phyloP scores from a whole-genome alignment of 371 early-diverging fungal genomes.

The Circinella minor region DNA sequence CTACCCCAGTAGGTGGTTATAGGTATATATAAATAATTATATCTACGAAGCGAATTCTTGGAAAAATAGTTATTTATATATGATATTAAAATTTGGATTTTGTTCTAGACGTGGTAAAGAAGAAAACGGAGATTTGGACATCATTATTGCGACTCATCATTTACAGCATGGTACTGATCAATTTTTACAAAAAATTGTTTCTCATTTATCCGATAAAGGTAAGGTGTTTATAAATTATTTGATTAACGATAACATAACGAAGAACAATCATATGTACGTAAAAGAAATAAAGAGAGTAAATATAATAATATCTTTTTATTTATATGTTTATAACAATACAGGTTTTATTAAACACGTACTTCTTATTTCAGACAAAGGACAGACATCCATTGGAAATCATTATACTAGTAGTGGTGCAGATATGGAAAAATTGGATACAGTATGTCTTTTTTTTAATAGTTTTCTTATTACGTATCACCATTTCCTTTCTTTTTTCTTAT shows the following conservation, averaged over 20 bases:
- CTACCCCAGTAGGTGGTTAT: conserved; percentile 58
- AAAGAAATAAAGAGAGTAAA: not conserved
- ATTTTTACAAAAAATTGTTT: conserved; percentile 33
- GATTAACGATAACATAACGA: too few relatives aligned
- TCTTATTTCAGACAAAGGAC: conserved; percentile 8
- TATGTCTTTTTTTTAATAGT: too few relatives aligned
- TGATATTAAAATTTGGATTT: not conserved
- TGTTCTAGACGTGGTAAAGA: conserved; percentile 50
- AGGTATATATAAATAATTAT: conserved; percentile 17
- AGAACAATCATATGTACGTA: not conserved
- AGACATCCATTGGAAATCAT: not conserved
- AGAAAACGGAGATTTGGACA: conserved; percentile 57
- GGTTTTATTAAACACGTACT: conserved; percentile 10
- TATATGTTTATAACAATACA: not conserved
- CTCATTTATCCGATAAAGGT: conserved; percentile 29
- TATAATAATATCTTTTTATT: too few relatives aligned
- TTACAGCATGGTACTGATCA: conserved; percentile 18
- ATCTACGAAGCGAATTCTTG: too few relatives aligned
- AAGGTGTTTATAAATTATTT: not conserved
- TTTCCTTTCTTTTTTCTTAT: too few relatives aligned
- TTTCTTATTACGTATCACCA: too few relatives aligned
- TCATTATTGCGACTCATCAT: conserved; percentile 45
- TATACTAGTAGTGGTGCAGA: conserved; percentile 8
- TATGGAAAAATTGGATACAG: conserved; percentile 7
- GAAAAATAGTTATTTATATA: too few relatives aligned